phyloP scores from a whole-genome alignment of 2,329 filamentous ascomycete species.

The Curvularia verruculosa region DNA sequence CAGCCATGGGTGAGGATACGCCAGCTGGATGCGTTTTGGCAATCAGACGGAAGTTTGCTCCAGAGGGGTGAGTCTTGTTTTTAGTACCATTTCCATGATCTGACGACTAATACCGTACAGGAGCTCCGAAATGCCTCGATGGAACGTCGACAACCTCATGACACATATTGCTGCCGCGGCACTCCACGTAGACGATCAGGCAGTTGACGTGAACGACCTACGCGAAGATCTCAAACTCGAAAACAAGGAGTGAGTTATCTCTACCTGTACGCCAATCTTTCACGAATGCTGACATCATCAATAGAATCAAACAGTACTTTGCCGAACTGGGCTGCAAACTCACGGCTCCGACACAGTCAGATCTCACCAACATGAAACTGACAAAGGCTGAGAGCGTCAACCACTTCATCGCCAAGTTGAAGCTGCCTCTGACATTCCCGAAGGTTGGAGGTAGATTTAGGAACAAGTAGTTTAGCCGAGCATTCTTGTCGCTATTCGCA shows the following conservation, averaged over 20 bases:
- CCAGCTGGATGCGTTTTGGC: constrained; percentile 34
- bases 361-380: constrained; percentile 60
- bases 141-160: constrained; percentile 72
- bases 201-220: constrained; percentile 72
- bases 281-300: constrained; percentile 15
- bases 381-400: constrained; percentile 66
- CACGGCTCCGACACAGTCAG: constrained; percentile 53
- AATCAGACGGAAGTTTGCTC: constrained; percentile 67
- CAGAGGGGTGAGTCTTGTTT: constrained; percentile 33
- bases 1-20: constrained; percentile 59
- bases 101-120: constrained; percentile 24
- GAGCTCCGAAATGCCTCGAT: constrained; percentile 67
- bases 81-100: background rate
- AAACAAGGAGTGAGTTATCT: constrained; percentile 61
- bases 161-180: constrained; percentile 76
- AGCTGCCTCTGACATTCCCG: constrained; percentile 82
- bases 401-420: constrained; percentile 71
- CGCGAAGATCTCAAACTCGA: constrained; percentile 75
- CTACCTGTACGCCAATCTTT: no score
- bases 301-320: constrained; percentile 70
- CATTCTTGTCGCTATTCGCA: background rate
- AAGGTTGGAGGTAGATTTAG: constrained; percentile 53
- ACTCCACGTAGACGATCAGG: constrained; percentile 74
- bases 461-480: background rate
- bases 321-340: constrained; percentile 75